These are phyloP conservation scores for Alternaria postmessia DNA, from an alignment of 2,329 filamentous ascomycete genomes.

Conservation along the genomic window DNA sequence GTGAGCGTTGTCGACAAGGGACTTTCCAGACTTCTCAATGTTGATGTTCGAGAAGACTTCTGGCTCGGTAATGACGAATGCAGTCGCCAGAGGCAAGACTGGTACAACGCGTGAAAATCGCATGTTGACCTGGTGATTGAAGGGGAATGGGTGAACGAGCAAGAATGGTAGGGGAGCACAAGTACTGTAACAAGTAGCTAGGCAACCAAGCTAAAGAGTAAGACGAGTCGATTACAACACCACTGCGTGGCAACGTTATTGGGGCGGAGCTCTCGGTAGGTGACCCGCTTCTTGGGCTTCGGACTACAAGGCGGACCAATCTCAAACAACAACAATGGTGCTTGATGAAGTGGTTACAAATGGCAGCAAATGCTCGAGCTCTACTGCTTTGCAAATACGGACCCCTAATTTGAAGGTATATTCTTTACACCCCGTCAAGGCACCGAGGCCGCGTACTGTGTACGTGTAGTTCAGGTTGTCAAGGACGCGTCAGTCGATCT, in stretches of 20 bases:
- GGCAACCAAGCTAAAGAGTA: constrained; percentile 22
- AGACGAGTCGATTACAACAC: constrained; percentile 45
- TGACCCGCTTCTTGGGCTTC: constrained; percentile 6
- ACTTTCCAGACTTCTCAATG: constrained; percentile 35
- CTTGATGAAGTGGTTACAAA: not conserved
- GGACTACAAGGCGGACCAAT: constrained; percentile 20
- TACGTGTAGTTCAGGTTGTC: too few relatives aligned
- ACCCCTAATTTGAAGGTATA: not conserved
- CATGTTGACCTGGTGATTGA: constrained; percentile 50
- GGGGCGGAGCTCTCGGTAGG: constrained; percentile 15
- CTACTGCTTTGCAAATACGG: not conserved
- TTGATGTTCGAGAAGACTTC: constrained; percentile 53
- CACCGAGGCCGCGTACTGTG: constrained; percentile 16
- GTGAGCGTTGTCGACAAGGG: constrained; percentile 30
- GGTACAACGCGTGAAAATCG: constrained; percentile 59
- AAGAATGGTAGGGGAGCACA: constrained; percentile 13
- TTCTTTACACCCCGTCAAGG: not conserved
- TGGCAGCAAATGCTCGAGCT: not conserved
- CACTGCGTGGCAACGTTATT: constrained; percentile 26
- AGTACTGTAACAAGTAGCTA: constrained; percentile 14
- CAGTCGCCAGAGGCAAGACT: constrained; percentile 59
- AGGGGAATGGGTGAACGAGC: constrained; percentile 13
- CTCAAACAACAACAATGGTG: not conserved
- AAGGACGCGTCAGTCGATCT: constrained; percentile 25
- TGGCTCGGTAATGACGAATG: constrained; percentile 63